Evolutionary conservation across 768 basidiomycete genomes (phyloP).

Genomic region (Rhizopogon vinicolor): DNA sequence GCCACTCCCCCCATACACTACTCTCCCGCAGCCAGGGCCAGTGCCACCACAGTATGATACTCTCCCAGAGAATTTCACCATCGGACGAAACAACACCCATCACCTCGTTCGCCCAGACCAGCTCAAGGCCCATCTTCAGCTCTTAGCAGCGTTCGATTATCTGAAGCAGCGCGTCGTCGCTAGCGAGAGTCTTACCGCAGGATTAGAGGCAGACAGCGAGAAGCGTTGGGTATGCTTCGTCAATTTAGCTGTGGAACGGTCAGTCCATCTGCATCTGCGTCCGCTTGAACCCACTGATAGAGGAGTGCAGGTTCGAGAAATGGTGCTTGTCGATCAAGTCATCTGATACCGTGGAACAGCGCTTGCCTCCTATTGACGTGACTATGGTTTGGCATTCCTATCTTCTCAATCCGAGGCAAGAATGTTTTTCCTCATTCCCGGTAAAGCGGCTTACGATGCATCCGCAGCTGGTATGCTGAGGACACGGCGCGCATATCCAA

Average conservation of each 20-base stretch:
- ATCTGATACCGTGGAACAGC: not conserved
- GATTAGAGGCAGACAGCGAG: conserved; percentile 22
- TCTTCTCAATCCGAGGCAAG: conserved; percentile 33
- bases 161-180: conserved; percentile 13
- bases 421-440: not conserved
- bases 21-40: conserved; percentile 35
- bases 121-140: conserved; percentile 24
- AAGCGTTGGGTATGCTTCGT: conserved; percentile 36
- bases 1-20: conserved; percentile 52
- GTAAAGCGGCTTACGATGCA: not conserved
- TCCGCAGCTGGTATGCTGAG: conserved; percentile 21
- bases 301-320: conserved; percentile 25
- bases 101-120: conserved; percentile 19
- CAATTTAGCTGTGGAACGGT: conserved; percentile 33
- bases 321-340: conserved; percentile 21
- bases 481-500: conserved; percentile 4
- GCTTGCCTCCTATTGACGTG: conserved; percentile 22
- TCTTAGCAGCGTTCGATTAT: conserved; percentile 23
- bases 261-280: conserved; percentile 1
- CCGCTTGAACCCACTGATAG: not conserved
- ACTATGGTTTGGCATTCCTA: conserved; percentile 39
- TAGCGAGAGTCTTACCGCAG: conserved; percentile 9
- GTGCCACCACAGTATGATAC: conserved; percentile 8
- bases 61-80: conserved; percentile 11
- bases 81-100: conserved; percentile 1